Evolutionary conservation across 2,329 filamentous ascomycete genomes (phyloP), one percentile per base, ranked within the genome.

Genomic region (Ophiostoma tasmaniense): DNA sequence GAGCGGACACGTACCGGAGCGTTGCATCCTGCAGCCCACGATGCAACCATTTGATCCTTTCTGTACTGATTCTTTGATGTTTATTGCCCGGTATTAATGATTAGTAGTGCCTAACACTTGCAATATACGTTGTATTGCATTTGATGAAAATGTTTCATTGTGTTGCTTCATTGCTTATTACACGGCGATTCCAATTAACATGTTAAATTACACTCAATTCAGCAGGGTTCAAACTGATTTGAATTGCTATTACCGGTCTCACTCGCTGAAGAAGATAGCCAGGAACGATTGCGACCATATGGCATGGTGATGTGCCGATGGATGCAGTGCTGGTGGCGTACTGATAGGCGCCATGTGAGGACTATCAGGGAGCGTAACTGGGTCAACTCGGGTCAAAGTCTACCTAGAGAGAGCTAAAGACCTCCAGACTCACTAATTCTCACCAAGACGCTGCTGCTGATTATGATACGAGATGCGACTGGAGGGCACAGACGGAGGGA

Each of bases 191-290:
- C n/a, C n/a, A 55, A 55, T 13, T 5, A 22, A n/a, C 17, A 55
- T 55, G 13, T 55, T 4, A 55, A 55, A 11, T 3, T 25, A 11
- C 50, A 55, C 14, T 3, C 22, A 13, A 33, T 33, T 33, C 33
- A 33, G 33, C 33, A 33, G 33, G 33, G 33, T 33, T 33, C 33
- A n/a, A n/a, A n/a, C n/a, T 52, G 11, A 37, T 52, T 5, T 52
- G 10, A 22, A n/a, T 55, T 11, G 11, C 22, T 55, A 22, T 25
- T 55, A 13, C n/a, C 22, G 50, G 50, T 55, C 22, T 55, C 50
- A 55, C 50, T 55, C 50, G 50, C 50, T 55, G 50, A 55, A 55
- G 50, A 55, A 55, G 50, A 55, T 55, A 55, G 50, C n/a, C 50
- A 55, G 50, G 50, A 10, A 55, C 50, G 17, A 55, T 17, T 55